Evolutionary conservation across 192 early-diverging fungal genomes (phyloP).

Genomic region (Coemansia sp.): DNA sequence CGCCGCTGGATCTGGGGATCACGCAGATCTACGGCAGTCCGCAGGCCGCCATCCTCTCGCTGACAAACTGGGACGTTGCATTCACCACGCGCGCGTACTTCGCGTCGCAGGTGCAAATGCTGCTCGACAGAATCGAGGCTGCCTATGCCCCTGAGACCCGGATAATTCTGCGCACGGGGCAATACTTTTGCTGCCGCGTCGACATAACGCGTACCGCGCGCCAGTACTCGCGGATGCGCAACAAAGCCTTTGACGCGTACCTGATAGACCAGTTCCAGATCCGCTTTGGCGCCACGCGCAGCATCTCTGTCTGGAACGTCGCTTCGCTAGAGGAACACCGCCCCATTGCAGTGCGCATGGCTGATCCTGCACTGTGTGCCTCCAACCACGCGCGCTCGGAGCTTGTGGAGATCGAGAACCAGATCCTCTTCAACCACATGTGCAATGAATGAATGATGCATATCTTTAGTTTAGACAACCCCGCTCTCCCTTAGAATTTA

Average conservation of each 20-base stretch:
- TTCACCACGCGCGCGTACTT: conserved; percentile 27
- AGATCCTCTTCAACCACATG: conserved; percentile 31
- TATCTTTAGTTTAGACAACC: too few species aligned
- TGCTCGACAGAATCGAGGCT: conserved; percentile 25
- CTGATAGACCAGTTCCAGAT: conserved; percentile 20
- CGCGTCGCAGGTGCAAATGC: conserved; percentile 7
- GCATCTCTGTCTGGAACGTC: conserved; percentile 40
- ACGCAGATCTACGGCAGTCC: not conserved
- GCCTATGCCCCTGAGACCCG: conserved; percentile 20
- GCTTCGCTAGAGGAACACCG: conserved; percentile 27
- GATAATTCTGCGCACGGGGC: conserved; percentile 49
- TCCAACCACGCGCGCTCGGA: conserved; percentile 53
- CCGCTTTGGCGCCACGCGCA: conserved; percentile 10
- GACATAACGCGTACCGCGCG: conserved; percentile 24
- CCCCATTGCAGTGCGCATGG: conserved; percentile 18
- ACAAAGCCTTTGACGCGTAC: conserved; percentile 15
- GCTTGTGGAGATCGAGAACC: conserved; percentile 55
- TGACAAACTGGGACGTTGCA: conserved; percentile 55
- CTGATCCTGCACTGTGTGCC: conserved; percentile 20
- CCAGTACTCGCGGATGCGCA: conserved; percentile 17
- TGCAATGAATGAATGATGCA: conserved; percentile 25
- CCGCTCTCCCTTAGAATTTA: too few species aligned
- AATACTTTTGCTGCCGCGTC: conserved; percentile 51
- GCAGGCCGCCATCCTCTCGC: conserved; percentile 31
- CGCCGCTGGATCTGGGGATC: not conserved